Evolutionary conservation across 129 eudicot genomes (phyloP), one percentile per base, ranked within the genome.

Genomic region (Lactuca sativa): DNA sequence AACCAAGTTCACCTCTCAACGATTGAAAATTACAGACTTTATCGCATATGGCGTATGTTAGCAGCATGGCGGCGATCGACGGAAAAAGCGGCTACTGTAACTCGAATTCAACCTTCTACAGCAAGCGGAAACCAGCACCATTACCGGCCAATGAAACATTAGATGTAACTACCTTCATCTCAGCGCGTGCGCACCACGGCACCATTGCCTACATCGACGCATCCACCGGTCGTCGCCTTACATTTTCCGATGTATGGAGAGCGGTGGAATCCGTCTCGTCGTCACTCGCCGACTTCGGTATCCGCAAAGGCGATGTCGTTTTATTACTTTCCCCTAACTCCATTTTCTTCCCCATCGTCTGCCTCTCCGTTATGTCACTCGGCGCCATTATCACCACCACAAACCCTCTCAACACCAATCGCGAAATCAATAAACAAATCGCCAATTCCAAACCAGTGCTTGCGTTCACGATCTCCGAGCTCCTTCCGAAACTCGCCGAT

Each of bases 381-480:
- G 99, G 99, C 12, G 96, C 99, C 40, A 66, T 95, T 43, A 87
- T 95, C 64, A 95, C 99, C 49, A 90, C 99, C 63, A 85, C 96
- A 3, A 95, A 90, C 33, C 99, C 99, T 4, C 86, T 95, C 58
- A 90, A 90, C 83, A 85, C 97, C 0, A 54, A 36, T 1, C 34
- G 71, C 2, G 99, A 95, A 62, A 95, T 95, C 54, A 78, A 79
- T 8, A 95, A 90, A 18, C 99, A 95, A 72, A 80, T 95, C 71
- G 56, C 80, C 12, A 96, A 95, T 71, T 90, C 99, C 0, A 95
- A 86, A 11, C 97, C 99, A 0, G 79, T 80, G 6, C 79, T 95
- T 17, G 95, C 91, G 31, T 95, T 95, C 69, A 87, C 99, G 1
- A 72, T 75, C 9, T 41, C 82, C 0, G 80, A 85, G 7, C 89